Conservation (phyloP, 768 basidiomycete species). For the Lactifluus pinguis region DNA sequence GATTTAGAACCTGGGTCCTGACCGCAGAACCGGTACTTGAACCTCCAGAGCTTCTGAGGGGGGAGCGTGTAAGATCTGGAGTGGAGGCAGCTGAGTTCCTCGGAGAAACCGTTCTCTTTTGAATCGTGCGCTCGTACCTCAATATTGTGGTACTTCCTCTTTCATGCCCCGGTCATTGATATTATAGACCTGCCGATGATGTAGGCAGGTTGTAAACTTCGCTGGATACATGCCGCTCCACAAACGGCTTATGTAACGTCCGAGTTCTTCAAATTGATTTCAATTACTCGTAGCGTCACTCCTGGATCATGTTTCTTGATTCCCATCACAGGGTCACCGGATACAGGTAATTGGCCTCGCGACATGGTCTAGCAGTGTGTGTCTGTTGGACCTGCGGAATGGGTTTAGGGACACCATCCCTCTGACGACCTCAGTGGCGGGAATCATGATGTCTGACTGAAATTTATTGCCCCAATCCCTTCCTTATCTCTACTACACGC, state of each 20-base stretch:
- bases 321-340: not conserved
- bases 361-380: no score
- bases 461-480: not conserved
- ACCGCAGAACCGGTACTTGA: slow-evolving; percentile 50
- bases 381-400: no score
- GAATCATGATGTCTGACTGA: not conserved
- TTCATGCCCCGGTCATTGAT: not conserved
- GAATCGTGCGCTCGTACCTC: not conserved
- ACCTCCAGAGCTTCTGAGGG: slow-evolving; percentile 45
- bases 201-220: no score
- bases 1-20: slow-evolving; percentile 41
- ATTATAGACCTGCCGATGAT: not conserved
- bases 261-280: no score
- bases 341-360: no score
- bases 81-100: slow-evolving; percentile 51
- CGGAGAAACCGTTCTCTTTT: slow-evolving; percentile 43
- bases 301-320: not conserved
- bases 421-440: not conserved
- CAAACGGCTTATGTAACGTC: no score
- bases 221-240: no score
- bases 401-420: no score
- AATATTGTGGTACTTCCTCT: not conserved
- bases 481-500: not conserved
- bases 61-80: slow-evolving; percentile 42
- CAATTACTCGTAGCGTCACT: no score